Evolutionary conservation across 768 basidiomycete genomes (phyloP), one percentile per base, ranked within the genome.

Genomic region (Galerina marginata): DNA sequence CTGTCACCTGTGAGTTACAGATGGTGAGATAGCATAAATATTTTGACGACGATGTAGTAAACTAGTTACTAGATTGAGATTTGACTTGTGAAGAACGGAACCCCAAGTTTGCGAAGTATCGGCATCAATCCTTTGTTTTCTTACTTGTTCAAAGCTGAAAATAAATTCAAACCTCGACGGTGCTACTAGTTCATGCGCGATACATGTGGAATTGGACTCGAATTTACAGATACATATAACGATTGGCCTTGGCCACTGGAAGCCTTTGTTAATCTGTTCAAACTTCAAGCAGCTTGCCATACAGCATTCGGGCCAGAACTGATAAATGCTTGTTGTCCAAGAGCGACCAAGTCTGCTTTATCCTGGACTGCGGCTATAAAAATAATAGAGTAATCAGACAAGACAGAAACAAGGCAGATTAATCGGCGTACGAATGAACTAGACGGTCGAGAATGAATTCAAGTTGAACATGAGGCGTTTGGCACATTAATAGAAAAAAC

Each of bases 381-480:
- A 40, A 51, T 39, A 16, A 39, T 39, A 40, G 37, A 15, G 16
- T 9, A 6, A 10, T 20, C 14, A 20, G 3, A 53, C 36, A 51
- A 16, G 50, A 36, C 29, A 10, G 9, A 39, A 53, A 53, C 38
- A 53, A 40, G 50, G 16, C 15, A 40, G 38, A 51, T 53, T 3
- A 40, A 40, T 53, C 15, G 11, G 16, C 37, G 51, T 53, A 53
- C 51, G 51, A 40, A 53, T 53, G 51, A 53, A 53, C 51, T 53
- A 53, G 38, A 39, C 15, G 38, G n/a, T 20, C 16, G 16, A 53
- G n/a, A 51, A 51, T 51, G 36, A 9, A 37, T 51, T 40, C 33
- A 14, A 53, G 38, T 37, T 53, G 20, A 40, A 20, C 50, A 51
- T 23, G 37, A 33, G 29, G 29, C 29, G 51, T 51, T 51, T 36